Conservation (phyloP, 768 basidiomycete species). For the Leccinum subtestaceum region DNA sequence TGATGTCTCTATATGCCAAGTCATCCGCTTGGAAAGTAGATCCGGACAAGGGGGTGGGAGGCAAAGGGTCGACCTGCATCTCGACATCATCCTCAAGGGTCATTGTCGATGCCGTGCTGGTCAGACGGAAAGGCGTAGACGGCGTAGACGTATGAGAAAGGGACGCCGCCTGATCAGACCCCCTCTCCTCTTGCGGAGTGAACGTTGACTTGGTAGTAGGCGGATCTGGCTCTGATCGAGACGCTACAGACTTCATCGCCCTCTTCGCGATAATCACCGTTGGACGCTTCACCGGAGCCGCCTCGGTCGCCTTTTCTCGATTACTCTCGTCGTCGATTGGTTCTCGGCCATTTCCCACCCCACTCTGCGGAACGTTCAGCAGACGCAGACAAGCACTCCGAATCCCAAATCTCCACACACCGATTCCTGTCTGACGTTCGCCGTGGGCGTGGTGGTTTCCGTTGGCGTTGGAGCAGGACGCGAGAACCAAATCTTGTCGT, state of each 20-base stretch:
- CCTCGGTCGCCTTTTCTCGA: neutral
- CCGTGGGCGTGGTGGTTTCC: neutral
- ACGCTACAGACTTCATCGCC: neutral
- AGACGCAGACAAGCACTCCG: neutral
- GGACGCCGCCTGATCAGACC: neutral
- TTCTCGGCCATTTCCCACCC: neutral
- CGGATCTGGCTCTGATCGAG: neutral
- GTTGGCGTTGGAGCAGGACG: neutral
- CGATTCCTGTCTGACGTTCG: conserved; percentile 4
- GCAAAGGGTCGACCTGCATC: conserved; percentile 11
- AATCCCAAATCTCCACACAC: conserved; percentile 7
- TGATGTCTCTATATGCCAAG: neutral
- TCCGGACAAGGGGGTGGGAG: neutral
- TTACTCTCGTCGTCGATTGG: neutral
- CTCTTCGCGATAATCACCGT: neutral
- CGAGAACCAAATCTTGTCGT: neutral
- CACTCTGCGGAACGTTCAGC: conserved; percentile 9
- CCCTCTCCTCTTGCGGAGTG: neutral
- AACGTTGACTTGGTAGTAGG: neutral
- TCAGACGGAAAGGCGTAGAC: neutral
- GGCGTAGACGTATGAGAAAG: neutral
- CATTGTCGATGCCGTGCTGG: neutral
- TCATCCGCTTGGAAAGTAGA: neutral
- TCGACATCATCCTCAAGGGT: conserved; percentile 11
- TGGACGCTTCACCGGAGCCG: neutral